Base-by-base conservation (phyloP, 2,329 filamentous ascomycete genomes). In the Pleomassaria siparia region DNA sequence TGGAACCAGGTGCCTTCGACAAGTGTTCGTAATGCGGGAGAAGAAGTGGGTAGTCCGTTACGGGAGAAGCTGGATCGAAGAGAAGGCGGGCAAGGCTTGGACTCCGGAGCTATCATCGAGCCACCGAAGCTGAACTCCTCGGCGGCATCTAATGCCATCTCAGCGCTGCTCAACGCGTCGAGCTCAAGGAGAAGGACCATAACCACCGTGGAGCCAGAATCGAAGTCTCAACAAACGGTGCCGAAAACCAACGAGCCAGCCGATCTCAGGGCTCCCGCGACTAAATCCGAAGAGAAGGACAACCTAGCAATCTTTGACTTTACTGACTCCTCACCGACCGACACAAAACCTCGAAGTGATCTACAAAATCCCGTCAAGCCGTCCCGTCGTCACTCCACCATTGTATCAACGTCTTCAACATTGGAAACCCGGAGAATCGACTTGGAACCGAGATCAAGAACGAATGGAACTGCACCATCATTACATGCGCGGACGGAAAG, bases 281-380 rank as follows among this genome's bases (percentile, higher is more conserved):
- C n/a, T 3, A 42, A 60, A 43, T 22, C 35, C n/a, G 44, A 46
- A 33, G 47, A 56, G n/a, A 60, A 56, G 18, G 59, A 64, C 32
- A 58, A 60, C 18, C 55, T 72, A 2, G 69, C 66, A 16, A 61
- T 73, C 16, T 72, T 71, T 51, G 70, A 72, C 50, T 71, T 72
- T 48, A 64, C 55, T 2, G 64, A 67, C 28, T 68, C 67, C 0
- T 69, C 68, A 2, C 63, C 68, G 11, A 54, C 43, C 20, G 58
- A 63, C 12, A 29, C 49, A 25, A 20, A 58, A 26, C 49, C 57
- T 32, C 60, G 64, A 29, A 58, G 58, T 47, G 64, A 64, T 40
- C 60, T 63, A 20, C 63, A 60, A 25, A 69, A 61, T 53, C 53
- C 52, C 36, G 56, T 55, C 30, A 62, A 63, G 35, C 61, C 44